Conservation (phyloP, 495 filamentous ascomycete genomes). For the Aspergillus coremiiformis region DNA sequence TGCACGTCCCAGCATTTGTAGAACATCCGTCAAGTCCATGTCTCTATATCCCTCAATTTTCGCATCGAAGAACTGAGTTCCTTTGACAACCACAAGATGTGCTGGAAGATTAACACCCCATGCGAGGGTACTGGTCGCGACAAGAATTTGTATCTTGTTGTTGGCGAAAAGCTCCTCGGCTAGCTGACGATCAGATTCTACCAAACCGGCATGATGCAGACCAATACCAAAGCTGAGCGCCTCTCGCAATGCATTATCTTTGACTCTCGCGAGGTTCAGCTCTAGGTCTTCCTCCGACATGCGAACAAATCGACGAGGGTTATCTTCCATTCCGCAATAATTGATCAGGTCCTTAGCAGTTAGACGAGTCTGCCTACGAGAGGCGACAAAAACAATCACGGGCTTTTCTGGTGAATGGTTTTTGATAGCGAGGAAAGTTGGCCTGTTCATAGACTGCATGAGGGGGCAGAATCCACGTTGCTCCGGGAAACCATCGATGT, state of each 20-base stretch:
- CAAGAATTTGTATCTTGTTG: conserved; percentile 95
- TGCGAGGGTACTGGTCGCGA: conserved; percentile 93
- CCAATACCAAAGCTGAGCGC: conserved; percentile 95
- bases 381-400: conserved; percentile 97
- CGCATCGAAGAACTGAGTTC: conserved; percentile 96
- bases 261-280: conserved; percentile 71
- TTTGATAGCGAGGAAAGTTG: conserved; percentile 94
- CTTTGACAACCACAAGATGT: conserved; percentile 95
- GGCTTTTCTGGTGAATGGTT: conserved; percentile 92
- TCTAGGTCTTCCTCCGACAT: conserved; percentile 95
- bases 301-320: conserved; percentile 81
- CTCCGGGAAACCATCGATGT: conserved; percentile 95
- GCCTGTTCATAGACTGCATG: conserved; percentile 99
- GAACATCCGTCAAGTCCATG: conserved; percentile 97
- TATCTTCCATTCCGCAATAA: conserved; percentile 96
- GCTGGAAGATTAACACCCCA: conserved; percentile 99
- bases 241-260: conserved; percentile 86
- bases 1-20: conserved; percentile 96
- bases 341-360: conserved; percentile 96
- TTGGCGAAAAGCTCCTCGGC: conserved; percentile 92
- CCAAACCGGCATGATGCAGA: conserved; percentile 91
- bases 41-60: conserved; percentile 97
- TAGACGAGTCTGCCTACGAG: conserved; percentile 85
- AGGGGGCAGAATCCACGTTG: conserved; percentile 91
- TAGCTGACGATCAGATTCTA: conserved; percentile 86